phyloP scores from a whole-genome alignment of 345 rosid species.

The Pistacia vera region DNA sequence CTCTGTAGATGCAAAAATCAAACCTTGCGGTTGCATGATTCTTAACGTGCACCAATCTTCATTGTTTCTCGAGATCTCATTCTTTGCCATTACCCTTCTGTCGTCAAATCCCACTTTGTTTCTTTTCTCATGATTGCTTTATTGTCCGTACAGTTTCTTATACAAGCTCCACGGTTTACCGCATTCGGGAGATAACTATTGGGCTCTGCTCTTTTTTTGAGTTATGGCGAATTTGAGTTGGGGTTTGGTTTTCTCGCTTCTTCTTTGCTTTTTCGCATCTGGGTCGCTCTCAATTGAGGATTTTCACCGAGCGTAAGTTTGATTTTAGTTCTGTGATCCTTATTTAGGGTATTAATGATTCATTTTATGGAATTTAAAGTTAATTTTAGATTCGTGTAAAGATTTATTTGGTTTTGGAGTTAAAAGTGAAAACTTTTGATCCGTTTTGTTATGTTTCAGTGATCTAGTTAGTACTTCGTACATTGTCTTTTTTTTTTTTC shows the following conservation, averaged over 20 bases:
- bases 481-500: constrained; percentile 11
- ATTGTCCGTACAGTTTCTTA: constrained; percentile 14
- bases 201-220: constrained; percentile 13
- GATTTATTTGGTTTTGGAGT: background rate
- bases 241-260: constrained; percentile 34
- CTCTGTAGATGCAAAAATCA: constrained; percentile 37
- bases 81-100: constrained; percentile 21
- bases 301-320: constrained; percentile 81
- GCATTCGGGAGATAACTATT: constrained; percentile 33
- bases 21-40: constrained; percentile 41
- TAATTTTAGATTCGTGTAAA: constrained; percentile 18
- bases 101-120: constrained; percentile 12
- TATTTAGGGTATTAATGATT: background rate
- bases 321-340: background rate
- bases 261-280: constrained; percentile 47
- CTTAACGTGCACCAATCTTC: constrained; percentile 52
- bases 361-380: constrained; percentile 4
- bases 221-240: constrained; percentile 55
- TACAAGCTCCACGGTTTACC: constrained; percentile 21
- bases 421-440: background rate
- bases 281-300: constrained; percentile 58
- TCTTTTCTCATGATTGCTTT: constrained; percentile 25
- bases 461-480: constrained; percentile 16
- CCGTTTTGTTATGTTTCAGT: background rate
- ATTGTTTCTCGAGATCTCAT: constrained; percentile 41